Base-by-base conservation (phyloP, 23 red algal species). In the Porphyridium purpureum region DNA sequence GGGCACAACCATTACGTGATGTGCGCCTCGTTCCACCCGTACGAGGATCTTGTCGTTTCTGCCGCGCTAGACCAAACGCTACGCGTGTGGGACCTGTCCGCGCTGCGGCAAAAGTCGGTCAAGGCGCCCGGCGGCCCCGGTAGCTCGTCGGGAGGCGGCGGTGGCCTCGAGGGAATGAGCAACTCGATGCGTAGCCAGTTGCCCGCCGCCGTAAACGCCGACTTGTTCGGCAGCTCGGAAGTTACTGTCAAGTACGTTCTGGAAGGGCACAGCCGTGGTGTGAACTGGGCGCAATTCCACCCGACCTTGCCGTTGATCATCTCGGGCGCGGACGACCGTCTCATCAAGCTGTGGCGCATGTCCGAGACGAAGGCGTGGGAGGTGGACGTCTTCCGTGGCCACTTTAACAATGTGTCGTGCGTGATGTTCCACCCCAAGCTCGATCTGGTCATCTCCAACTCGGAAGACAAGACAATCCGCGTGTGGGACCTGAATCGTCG, bases 391-490 rank as follows among this genome's bases (percentile, higher is more conserved):
- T 75, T 98, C 29, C 76, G 81, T 28, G 90, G 90, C 2, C 90
- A 98, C 67, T 15, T 98, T 41, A 98, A 98, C 64, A 98, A 98
- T 62, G 90, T 98, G 3, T 98, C 90, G 20, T 98, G 80, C 60
- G 81, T 74, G 54, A 66, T 98, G 49, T 98, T 98, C 66, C 90
- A 98, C 54, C 90, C 90, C 7, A 64, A 67, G 17, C 70, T 70
- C 30, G 81, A 98, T 40, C 50, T 98, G 19, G 49, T 98, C 31
- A 71, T 98, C 5, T 82, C 90, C 1, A 66, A 86, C 30, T 86
- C 80, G 4, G 90, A 98, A 58, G 90, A 98, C 50, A 72, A 75
- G 29, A 98, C 90, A 7, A 98, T 98, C 52, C 75, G 90, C 47
- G 90, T 98, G 27, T 98, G 90, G 90, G 90, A 98, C 68, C 67